Percentiles rank a stretch among this genome's conserved stretches.
Conservation (phyloP, 306 rosid genomes). For the Inga laurina region DNA sequence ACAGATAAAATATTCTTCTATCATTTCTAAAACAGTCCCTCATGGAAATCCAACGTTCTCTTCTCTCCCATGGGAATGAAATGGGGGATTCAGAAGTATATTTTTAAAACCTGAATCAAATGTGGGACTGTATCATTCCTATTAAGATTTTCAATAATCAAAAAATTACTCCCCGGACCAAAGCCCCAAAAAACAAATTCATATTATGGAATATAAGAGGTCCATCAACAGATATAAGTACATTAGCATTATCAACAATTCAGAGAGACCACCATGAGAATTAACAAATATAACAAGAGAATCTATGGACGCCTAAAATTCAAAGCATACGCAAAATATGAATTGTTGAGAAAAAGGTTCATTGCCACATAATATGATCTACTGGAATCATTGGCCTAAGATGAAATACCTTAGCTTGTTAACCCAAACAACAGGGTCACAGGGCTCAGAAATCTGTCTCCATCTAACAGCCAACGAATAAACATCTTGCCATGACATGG, state of each 20-base stretch:
- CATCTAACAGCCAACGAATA: slow-evolving; percentile 86
- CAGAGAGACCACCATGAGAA: neutral
- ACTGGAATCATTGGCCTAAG: slow-evolving; percentile 23
- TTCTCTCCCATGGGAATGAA: neutral
- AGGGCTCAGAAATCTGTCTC: slow-evolving; percentile 95
- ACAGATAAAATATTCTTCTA: neutral
- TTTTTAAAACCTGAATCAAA: neutral
- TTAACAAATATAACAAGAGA: slow-evolving; percentile 20
- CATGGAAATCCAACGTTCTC: neutral
- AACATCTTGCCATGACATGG: slow-evolving; percentile 77
- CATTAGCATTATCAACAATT: slow-evolving; percentile 15
- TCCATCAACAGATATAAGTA: neutral
- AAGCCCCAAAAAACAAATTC: neutral
- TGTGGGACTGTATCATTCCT: neutral
- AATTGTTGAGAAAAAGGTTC: slow-evolving; percentile 20
- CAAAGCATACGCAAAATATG: slow-evolving; percentile 5
- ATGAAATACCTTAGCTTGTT: slow-evolving; percentile 80
- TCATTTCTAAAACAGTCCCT: neutral
- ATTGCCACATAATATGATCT: slow-evolving; percentile 11
- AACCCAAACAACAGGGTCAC: slow-evolving; percentile 94
- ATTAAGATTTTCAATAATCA: neutral
- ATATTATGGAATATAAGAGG: slow-evolving; percentile 1
- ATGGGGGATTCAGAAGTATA: neutral
- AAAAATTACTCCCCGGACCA: neutral
- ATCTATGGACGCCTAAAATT: slow-evolving; percentile 3